Conservation (phyloP, 495 filamentous ascomycete genomes). For the Penicillium coffeae region DNA sequence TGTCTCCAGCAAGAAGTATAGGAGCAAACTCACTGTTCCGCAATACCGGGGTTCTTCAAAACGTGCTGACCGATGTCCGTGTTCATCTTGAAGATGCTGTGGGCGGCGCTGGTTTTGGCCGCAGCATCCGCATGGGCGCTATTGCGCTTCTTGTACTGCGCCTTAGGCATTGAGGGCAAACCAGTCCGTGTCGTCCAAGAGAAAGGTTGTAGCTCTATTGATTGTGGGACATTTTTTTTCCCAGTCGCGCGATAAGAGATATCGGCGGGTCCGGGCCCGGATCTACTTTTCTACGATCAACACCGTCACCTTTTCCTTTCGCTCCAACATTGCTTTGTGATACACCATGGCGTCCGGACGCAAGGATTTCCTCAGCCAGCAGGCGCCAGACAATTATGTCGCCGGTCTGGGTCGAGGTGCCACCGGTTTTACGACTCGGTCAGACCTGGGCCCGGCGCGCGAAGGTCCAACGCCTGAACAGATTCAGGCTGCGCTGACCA, state of each 20-base stretch:
- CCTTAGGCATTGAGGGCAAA: conserved; percentile 28
- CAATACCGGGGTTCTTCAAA: conserved; percentile 91
- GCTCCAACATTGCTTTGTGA: conserved; percentile 6
- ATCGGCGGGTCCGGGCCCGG: conserved; percentile 23
- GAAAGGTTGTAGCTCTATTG: neutral
- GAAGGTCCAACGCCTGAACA: conserved; percentile 97
- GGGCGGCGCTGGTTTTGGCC: conserved; percentile 52
- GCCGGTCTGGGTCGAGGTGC: conserved; percentile 96
- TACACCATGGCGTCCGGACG: conserved; percentile 64
- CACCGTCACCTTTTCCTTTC: conserved; percentile 5
- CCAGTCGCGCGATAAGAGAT: conserved; percentile 31
- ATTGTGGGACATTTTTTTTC: conserved; percentile 24
- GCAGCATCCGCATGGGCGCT: conserved; percentile 40
- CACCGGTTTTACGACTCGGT: conserved; percentile 96
- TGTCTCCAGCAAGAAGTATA: neutral
- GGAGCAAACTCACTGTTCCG: conserved; percentile 45
- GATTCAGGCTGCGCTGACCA: conserved; percentile 94
- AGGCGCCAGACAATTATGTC: conserved; percentile 96
- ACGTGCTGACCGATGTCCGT: conserved; percentile 88
- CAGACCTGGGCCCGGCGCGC: conserved; percentile 91
- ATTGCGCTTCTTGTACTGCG: conserved; percentile 55
- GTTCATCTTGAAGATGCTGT: conserved; percentile 88
- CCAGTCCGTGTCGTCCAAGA: neutral
- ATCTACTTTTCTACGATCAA: conserved; percentile 25
- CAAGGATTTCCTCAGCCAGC: conserved; percentile 88